Evolutionary conservation across 768 basidiomycete genomes (phyloP).

Genomic region (Boletus insuetus): DNA sequence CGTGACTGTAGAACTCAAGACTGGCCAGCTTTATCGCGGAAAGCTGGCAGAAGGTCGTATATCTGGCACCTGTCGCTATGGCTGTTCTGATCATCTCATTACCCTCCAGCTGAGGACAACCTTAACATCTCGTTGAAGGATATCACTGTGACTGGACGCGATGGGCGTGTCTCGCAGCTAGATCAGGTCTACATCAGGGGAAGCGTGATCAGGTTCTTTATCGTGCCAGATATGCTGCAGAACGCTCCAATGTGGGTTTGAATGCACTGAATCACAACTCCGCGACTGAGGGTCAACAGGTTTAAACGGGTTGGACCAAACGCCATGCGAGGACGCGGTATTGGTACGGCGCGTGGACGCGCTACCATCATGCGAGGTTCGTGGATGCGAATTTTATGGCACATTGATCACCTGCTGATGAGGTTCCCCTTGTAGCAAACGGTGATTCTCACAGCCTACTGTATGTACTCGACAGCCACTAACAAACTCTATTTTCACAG

Average conservation of each 20-base stretch:
- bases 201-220: constrained; percentile 97
- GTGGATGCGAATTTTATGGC: constrained; percentile 27
- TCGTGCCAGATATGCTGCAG: constrained; percentile 98
- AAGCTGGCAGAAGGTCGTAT: constrained; percentile 87
- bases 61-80: constrained; percentile 2
- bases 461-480: constrained; percentile 11
- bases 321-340: constrained; percentile 98
- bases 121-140: constrained; percentile 95
- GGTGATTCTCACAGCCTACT: constrained; percentile 43
- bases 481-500: constrained; percentile 37
- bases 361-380: constrained; percentile 97
- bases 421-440: constrained; percentile 54
- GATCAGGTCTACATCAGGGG: constrained; percentile 99
- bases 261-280: constrained; percentile 1
- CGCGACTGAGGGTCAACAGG: constrained; percentile 46
- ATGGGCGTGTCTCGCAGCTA: constrained; percentile 97
- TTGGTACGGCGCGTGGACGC: constrained; percentile 97
- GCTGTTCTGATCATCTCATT: constrained; percentile 18
- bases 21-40: constrained; percentile 94
- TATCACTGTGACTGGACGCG: constrained; percentile 95
- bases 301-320: constrained; percentile 99
- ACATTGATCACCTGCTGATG: constrained; percentile 16
- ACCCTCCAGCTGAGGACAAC: constrained; percentile 88
- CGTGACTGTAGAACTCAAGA: constrained; percentile 97
- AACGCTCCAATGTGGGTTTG: constrained; percentile 93